Evolutionary conservation across 805 yeast species (phyloP), one percentile per base, ranked within the genome.

Genomic region (Yueomyces sp.): DNA sequence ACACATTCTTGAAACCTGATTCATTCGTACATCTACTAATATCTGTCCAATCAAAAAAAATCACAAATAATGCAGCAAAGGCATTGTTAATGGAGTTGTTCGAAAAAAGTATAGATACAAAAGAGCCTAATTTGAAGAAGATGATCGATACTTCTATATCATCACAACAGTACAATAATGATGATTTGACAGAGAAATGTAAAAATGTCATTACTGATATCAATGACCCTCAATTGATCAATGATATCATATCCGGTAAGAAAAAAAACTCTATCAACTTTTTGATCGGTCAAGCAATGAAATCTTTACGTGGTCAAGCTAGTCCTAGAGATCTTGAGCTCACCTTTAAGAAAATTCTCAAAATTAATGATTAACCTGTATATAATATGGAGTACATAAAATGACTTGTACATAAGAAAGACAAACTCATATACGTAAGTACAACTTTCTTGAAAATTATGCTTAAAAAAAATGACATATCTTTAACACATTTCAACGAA

Each of bases 251-350:
- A 27, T 52, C 63, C 0, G 88, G 87, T 2, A 78, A 79, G 44
- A 76, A 74, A 49, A 62, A 64, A 38, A 74, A 73, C 34, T 76
- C 87, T 9, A 53, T 90, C n/a, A 84, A 86, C 53, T 85, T 68
- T 53, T 66, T 92, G 44, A 72, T 92, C 3, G 97, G 96, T 1
- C 76, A 75, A 55, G 94, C 86, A 26, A 85, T 92, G 95, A 76
- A 77, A 53, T 65, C 70, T 44, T 74, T 85, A 2, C 82, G 79
- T 50, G 96, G 96, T 1, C 63, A 63, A 41, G 60, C 68, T 7
- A 54, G 58, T 32, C 62, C 72, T 0, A 48, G 52, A 5, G 54
- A 59, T 5, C 61, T 68, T 41, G 70, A 67, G 41, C 42, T 46
- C 8, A 51, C 53, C 28, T 65, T 69, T 45, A 64, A 61, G 49